Evolutionary conservation across 116 monocot genomes (phyloP).

Genomic region (Iris pallida): DNA sequence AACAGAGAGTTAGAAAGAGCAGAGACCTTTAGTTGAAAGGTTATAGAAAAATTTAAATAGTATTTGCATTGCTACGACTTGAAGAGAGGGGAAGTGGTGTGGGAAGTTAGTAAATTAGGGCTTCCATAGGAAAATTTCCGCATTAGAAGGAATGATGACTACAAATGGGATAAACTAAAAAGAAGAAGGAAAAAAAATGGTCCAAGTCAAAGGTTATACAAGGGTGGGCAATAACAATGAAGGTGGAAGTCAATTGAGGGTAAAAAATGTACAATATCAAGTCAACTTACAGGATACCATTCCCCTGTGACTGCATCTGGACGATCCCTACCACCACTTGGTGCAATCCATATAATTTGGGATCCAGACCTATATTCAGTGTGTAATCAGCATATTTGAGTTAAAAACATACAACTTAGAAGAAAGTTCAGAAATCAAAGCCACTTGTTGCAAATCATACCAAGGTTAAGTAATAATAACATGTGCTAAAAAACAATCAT

Average conservation of each 20-base stretch:
- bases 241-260: background rate
- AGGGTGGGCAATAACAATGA: background rate
- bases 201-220: constrained; percentile 4
- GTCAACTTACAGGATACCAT: constrained; percentile 69
- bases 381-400: background rate
- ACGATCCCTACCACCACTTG: constrained; percentile 98
- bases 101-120: too few relatives aligned
- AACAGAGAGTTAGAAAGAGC: too few relatives aligned
- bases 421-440: background rate
- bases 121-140: too few relatives aligned
- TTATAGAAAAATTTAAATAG: too few relatives aligned
- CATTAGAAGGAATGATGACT: too few relatives aligned
- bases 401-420: background rate
- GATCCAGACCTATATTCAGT: constrained; percentile 57
- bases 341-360: constrained; percentile 96
- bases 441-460: background rate
- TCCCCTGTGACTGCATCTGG: constrained; percentile 70
- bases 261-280: background rate
- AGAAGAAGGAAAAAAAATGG: background rate
- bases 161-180: too few relatives aligned
- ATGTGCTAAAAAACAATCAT: too few relatives aligned
- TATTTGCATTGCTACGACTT: too few relatives aligned
- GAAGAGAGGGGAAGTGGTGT: too few relatives aligned
- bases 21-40: too few relatives aligned
- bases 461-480: too few relatives aligned